These are phyloP conservation scores for barrel medic (Medicago truncatula) DNA, from an alignment of 306 rosid genomes.

Conservation along the genomic window DNA sequence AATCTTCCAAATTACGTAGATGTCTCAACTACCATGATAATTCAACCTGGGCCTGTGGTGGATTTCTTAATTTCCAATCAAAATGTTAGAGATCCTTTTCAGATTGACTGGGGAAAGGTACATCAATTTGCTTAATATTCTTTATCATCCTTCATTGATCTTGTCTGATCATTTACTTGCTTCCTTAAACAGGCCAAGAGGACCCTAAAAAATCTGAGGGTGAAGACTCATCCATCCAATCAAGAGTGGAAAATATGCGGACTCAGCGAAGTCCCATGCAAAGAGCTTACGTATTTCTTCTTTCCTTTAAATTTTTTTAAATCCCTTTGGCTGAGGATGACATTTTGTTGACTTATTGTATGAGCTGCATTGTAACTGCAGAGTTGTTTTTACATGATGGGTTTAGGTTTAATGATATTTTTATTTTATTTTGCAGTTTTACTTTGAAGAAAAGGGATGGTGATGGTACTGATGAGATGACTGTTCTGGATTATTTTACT, in stretches of 20 bases:
- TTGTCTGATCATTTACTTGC: conserved; percentile 1
- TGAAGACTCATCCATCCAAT: conserved; percentile 72
- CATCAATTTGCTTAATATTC: background rate
- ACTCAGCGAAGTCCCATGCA: conserved; percentile 80
- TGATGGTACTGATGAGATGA: conserved; percentile 56
- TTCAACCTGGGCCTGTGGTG: conserved; percentile 91
- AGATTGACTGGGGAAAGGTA: conserved; percentile 93
- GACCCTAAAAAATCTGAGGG: conserved; percentile 82
- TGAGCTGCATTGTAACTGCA: conserved; percentile 11
- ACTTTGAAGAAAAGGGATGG: conserved; percentile 60
- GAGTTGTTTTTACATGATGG: conserved; percentile 5
- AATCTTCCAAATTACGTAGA: conserved; percentile 49
- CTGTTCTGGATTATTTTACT: conserved; percentile 83
- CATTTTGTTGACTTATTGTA: background rate
- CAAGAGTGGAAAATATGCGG: conserved; percentile 81
- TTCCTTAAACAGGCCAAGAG: conserved; percentile 74
- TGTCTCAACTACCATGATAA: conserved; percentile 94
- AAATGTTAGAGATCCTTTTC: conserved; percentile 78
- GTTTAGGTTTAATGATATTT: background rate
- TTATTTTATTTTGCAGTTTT: conserved; percentile 56
- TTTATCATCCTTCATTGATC: background rate
- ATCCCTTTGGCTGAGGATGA: background rate
- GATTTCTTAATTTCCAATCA: conserved; percentile 87
- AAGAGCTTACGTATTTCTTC: conserved; percentile 66
- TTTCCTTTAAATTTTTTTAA: conserved; percentile 9